Conservation (phyloP, 2,329 filamentous ascomycete species). For the Epichloe elymi region DNA sequence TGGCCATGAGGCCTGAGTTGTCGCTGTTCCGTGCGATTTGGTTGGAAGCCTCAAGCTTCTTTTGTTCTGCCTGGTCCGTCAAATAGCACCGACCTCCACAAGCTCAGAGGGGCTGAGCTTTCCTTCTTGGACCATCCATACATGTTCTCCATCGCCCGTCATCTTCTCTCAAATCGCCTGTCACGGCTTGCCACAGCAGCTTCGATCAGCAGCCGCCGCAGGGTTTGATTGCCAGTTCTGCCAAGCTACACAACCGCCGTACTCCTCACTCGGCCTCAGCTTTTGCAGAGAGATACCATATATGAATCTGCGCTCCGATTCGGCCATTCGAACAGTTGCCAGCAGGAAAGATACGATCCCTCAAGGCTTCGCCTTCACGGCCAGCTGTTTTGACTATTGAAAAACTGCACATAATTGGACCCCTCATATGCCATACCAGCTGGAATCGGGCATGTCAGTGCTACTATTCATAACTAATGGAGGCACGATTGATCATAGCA, state of each 20-base stretch:
- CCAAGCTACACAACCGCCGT: neutral
- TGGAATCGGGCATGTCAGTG: conserved; percentile 24
- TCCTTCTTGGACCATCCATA: conserved; percentile 9
- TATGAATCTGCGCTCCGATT: neutral
- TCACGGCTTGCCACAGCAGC: conserved; percentile 14
- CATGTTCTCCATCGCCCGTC: conserved; percentile 11
- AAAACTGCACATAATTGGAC: neutral
- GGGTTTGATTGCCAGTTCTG: conserved; percentile 8
- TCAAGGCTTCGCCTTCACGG: neutral
- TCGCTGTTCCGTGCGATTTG: neutral
- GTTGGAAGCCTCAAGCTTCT: neutral
- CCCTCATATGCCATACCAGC: neutral
- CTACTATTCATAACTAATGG: conserved; percentile 34
- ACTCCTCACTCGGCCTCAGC: conserved; percentile 4
- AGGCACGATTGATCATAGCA: conserved; percentile 28
- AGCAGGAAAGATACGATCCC: neutral
- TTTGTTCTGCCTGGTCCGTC: conserved; percentile 6
- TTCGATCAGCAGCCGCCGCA: conserved; percentile 17
- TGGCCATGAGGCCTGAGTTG: conserved; percentile 2
- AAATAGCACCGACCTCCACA: conserved; percentile 21
- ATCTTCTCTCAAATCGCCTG: conserved; percentile 13
- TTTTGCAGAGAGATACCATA: neutral
- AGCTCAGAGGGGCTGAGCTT: conserved; percentile 11
- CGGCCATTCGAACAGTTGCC: neutral
- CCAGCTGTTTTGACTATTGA: neutral